A percentile compares a stretch with the other conserved stretches of the same genome.
phyloP scores from a whole-genome alignment of 2,329 filamentous ascomycete genomes.

The Pezicula radicicola region DNA sequence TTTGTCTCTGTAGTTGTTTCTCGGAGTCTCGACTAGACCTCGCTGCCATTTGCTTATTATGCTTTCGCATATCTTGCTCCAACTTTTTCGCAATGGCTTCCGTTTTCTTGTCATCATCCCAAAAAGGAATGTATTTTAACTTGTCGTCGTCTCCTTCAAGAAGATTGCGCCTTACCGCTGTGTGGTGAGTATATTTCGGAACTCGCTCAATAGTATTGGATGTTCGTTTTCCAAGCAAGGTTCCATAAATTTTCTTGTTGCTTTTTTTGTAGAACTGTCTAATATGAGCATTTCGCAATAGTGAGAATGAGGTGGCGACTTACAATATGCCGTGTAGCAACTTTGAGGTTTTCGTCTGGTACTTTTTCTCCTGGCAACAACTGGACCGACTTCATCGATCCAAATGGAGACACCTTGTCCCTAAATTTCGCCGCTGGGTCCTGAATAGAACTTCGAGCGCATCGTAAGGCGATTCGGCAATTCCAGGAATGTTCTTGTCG shows the following conservation, averaged over 20 bases:
- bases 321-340: conserved; percentile 9
- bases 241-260: background rate
- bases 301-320: background rate
- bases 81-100: conserved; percentile 10
- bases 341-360: conserved; percentile 1
- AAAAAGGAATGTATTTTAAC: conserved; percentile 21
- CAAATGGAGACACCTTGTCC: conserved; percentile 18
- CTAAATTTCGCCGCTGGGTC: background rate
- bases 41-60: conserved; percentile 6
- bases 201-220: background rate
- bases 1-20: conserved; percentile 8
- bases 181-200: conserved; percentile 19
- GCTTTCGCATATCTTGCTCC: conserved; percentile 15
- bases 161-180: background rate
- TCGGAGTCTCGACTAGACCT: conserved; percentile 15
- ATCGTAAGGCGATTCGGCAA: background rate
- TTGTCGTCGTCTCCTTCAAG: conserved; percentile 19
- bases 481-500: background rate
- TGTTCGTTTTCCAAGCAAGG: background rate
- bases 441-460: background rate
- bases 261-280: background rate
- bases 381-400: conserved; percentile 10
- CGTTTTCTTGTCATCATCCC: conserved; percentile 11
- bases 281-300: background rate
- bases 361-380: conserved; percentile 1